Conservation (phyloP, 305 asterid species). For the Andrographis paniculata region DNA sequence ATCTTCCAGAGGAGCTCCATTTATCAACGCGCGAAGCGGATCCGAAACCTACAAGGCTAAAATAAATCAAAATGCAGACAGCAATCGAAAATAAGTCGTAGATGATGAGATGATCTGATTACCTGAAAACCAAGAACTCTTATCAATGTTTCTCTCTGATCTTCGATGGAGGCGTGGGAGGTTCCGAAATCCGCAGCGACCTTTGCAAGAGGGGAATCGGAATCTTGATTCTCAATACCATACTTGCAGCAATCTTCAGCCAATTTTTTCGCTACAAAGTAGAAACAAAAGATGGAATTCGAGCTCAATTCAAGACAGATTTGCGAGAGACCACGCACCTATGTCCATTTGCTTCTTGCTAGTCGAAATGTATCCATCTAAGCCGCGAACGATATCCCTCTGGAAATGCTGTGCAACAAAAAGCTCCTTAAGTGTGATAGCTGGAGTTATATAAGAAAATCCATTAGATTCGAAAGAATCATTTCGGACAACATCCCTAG, state of each 20-base stretch:
- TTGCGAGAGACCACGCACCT: conserved; percentile 35
- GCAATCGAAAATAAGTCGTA: no score
- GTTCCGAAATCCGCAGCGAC: conserved; percentile 68
- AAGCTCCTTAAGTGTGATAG: conserved; percentile 54
- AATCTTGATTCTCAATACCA: conserved; percentile 74
- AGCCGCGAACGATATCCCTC: conserved; percentile 80
- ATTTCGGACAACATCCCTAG: conserved; percentile 10
- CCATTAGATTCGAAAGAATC: conserved; percentile 38
- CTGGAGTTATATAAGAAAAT: conserved; percentile 40
- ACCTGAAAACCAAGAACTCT: conserved; percentile 76
- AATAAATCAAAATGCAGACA: no score
- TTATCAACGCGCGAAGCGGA: conserved; percentile 56
- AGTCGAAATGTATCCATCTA: conserved; percentile 63
- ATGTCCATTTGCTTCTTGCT: conserved; percentile 83
- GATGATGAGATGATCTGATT: no score
- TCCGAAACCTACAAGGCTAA: conserved; percentile 52
- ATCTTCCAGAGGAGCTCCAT: conserved; percentile 92
- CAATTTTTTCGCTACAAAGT: conserved; percentile 59
- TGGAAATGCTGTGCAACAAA: conserved; percentile 95
- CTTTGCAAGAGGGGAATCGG: conserved; percentile 51
- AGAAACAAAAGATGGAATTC: conserved; percentile 25
- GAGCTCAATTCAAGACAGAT: conserved; percentile 20
- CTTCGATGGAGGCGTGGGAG: conserved; percentile 76
- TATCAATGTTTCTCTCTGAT: conserved; percentile 78
- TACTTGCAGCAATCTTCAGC: conserved; percentile 91